Evolutionary conservation across 1,284 basidiomycete species (phyloP).

Genomic region (Neonothopanus nambi): DNA sequence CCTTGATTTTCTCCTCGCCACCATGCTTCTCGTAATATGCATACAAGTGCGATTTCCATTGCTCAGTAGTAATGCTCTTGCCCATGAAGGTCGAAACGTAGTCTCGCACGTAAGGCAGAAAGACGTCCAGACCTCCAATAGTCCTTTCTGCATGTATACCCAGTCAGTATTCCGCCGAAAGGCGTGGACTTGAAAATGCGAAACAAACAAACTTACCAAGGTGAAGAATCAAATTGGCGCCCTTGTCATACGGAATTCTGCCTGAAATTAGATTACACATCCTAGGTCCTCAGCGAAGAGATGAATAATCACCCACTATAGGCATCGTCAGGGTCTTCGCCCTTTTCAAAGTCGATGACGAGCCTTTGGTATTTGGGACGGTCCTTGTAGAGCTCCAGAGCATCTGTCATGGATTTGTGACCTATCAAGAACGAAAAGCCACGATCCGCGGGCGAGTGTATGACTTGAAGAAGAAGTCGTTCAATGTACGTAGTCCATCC

Average conservation of each 20-base stretch:
- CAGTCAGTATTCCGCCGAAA: slow-evolving; percentile 31
- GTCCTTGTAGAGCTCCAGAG: slow-evolving; percentile 62
- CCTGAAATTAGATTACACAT: slow-evolving; percentile 26
- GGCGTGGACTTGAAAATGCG: slow-evolving; percentile 16
- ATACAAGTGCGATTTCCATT: slow-evolving; percentile 89
- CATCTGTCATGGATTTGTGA: slow-evolving; percentile 70
- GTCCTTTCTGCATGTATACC: slow-evolving; percentile 75
- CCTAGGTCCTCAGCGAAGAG: not conserved
- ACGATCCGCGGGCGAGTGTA: slow-evolving; percentile 80
- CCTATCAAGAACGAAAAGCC: slow-evolving; percentile 84
- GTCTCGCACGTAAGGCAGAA: slow-evolving; percentile 80
- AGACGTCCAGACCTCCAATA: slow-evolving; percentile 86
- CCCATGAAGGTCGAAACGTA: slow-evolving; percentile 82
- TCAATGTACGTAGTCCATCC: slow-evolving; percentile 96
- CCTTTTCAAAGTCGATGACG: slow-evolving; percentile 80
- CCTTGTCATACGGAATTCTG: slow-evolving; percentile 52
- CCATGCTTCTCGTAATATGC: slow-evolving; percentile 71
- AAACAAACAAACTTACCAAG: slow-evolving; percentile 44
- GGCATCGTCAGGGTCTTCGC: slow-evolving; percentile 88
- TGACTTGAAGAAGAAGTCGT: slow-evolving; percentile 72
- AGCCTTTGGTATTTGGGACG: slow-evolving; percentile 81
- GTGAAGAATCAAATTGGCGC: slow-evolving; percentile 53
- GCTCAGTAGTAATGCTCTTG: slow-evolving; percentile 82
- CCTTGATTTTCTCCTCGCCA: slow-evolving; percentile 62
- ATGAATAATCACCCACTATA: slow-evolving; percentile 44